phyloP scores from a whole-genome alignment of 2,329 filamentous ascomycete genomes.

The Aspergillus spinulosporus region DNA sequence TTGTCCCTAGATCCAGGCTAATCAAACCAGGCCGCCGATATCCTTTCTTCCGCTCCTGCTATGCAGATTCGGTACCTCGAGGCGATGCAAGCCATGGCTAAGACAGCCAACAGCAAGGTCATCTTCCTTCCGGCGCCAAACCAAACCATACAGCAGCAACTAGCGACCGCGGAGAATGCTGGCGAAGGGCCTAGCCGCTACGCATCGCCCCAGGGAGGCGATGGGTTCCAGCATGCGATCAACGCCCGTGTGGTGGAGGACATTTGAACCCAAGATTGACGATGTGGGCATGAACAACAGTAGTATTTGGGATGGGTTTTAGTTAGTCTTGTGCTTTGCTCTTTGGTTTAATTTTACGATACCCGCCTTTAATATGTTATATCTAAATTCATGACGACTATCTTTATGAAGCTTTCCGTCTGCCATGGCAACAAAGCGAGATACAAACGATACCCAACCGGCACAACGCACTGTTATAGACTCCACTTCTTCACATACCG shows the following conservation, averaged over 20 bases:
- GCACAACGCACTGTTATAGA: background rate
- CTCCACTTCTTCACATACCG: background rate
- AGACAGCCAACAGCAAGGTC: slow-evolving; percentile 83
- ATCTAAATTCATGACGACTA: background rate
- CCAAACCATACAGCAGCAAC: slow-evolving; percentile 57
- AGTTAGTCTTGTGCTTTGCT: slow-evolving; percentile 21
- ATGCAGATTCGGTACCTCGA: slow-evolving; percentile 99
- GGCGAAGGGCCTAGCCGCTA: slow-evolving; percentile 59
- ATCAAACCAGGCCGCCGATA: slow-evolving; percentile 70
- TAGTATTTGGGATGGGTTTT: slow-evolving; percentile 15
- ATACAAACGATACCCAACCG: too few relatives aligned
- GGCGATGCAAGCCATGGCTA: slow-evolving; percentile 98
- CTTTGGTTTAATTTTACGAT: slow-evolving; percentile 31
- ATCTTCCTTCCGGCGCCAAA: slow-evolving; percentile 73
- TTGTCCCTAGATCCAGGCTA: slow-evolving; percentile 9
- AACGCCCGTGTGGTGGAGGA: slow-evolving; percentile 82
- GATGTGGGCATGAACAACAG: background rate
- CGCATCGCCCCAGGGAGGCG: slow-evolving; percentile 45
- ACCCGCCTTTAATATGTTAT: slow-evolving; percentile 31
- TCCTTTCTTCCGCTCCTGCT: slow-evolving; percentile 83
- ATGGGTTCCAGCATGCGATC: slow-evolving; percentile 76
- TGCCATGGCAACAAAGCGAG: background rate
- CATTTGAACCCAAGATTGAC: slow-evolving; percentile 58
- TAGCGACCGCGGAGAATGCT: slow-evolving; percentile 51
- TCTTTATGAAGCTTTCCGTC: background rate